Evolutionary conservation across 164 flowering plant species (phyloP), one percentile per base, ranked within the genome.

Genomic region (Warburgia ugandensis): DNA sequence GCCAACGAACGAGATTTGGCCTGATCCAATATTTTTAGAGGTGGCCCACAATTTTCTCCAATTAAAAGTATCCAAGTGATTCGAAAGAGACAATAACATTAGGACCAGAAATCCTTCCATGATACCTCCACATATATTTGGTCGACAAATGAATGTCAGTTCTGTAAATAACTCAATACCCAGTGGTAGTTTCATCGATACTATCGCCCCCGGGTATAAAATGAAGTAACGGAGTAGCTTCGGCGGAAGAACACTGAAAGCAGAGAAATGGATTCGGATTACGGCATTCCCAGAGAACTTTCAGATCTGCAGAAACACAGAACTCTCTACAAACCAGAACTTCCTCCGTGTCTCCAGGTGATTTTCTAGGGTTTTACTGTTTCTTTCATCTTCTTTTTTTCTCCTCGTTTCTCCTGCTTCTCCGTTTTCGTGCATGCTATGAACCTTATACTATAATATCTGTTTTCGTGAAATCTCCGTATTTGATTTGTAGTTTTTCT

Each of bases 191-290:
- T 48, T 23, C 11, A 13, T 21, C 5, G 5, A 14, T 16, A 32
- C 20, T 28, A 52, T 45, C 57, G 56, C 63, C 32, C 32, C 31
- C 27, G n/a, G n/a, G 6, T 45, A 45, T 14, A 27, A 45, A 45
- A 27, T 4, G 48, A 45, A 27, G 26, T n/a, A n/a, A n/a, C n/a
- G n/a, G n/a, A n/a, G n/a, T n/a, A n/a, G n/a, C n/a, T n/a, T n/a
- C n/a, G n/a, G n/a, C n/a, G n/a, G n/a, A n/a, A n/a, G n/a, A n/a
- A n/a, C n/a, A n/a, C n/a, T n/a, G n/a, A n/a, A n/a, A n/a, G n/a
- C n/a, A n/a, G n/a, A n/a, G n/a, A n/a, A n/a, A 89, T 91, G 98
- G 98, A 91, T 73, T 81, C 94, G 10, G 97, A 90, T 70, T 90
- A 50, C 73, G 98, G 98, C 54, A 69, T 80, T 48, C 76, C 83